Percentiles rank a stretch among this genome's conserved stretches.
Evolutionary conservation across 768 basidiomycete genomes (phyloP).

Genomic region (Xerocomellus amylosporus): DNA sequence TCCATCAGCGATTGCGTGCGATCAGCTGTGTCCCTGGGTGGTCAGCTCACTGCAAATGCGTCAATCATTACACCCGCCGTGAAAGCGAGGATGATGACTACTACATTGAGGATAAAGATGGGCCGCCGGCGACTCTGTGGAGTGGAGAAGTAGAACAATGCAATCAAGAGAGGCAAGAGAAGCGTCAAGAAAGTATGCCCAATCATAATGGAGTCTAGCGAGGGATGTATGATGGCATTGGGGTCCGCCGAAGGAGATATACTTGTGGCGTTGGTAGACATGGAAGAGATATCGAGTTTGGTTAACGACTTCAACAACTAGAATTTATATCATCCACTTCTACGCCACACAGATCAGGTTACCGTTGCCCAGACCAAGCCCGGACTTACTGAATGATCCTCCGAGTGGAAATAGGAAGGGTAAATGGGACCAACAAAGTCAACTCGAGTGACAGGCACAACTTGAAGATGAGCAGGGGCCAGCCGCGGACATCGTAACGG

Average conservation of each 20-base stretch:
- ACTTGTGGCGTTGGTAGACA: slow-evolving; percentile 15
- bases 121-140: slow-evolving; percentile 22
- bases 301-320: neutral
- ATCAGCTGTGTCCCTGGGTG: neutral
- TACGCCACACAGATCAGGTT: neutral
- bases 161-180: slow-evolving; percentile 30
- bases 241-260: neutral
- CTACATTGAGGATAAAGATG: slow-evolving; percentile 31
- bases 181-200: slow-evolving; percentile 31
- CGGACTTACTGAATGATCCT: neutral
- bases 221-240: slow-evolving; percentile 17
- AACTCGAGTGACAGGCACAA: neutral
- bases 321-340: slow-evolving; percentile 1
- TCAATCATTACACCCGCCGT: slow-evolving; percentile 22
- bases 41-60: slow-evolving; percentile 14
- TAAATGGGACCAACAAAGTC: neutral
- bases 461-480: neutral
- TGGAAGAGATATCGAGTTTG: neutral
- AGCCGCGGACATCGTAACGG: neutral
- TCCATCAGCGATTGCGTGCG: neutral
- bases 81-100: slow-evolving; percentile 21
- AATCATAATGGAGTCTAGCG: slow-evolving; percentile 27
- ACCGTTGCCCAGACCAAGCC: too few relatives aligned
- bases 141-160: slow-evolving; percentile 32
- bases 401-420: neutral